These are phyloP conservation scores for Ambrosiella cleistominuta DNA, from an alignment of 2,329 filamentous ascomycete genomes.

Conservation along the genomic window DNA sequence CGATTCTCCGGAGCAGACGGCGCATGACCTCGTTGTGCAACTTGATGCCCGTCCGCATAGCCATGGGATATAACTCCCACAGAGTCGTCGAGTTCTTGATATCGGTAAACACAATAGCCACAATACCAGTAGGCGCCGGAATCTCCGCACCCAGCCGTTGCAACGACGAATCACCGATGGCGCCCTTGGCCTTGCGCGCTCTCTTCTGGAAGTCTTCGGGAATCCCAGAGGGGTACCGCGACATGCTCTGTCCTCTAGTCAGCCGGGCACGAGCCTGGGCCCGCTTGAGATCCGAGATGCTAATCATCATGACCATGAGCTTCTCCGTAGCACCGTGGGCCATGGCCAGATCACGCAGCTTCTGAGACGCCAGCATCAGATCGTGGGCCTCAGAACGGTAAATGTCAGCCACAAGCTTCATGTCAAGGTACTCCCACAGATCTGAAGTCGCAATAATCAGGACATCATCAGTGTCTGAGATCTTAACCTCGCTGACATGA, in stretches of 20 bases:
- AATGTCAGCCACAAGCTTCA: conserved; percentile 81
- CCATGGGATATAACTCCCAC: conserved; percentile 88
- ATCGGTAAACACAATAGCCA: conserved; percentile 92
- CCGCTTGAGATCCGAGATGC: conserved; percentile 77
- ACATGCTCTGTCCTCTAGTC: conserved; percentile 67
- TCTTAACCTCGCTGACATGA: conserved; percentile 57
- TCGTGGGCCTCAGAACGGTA: conserved; percentile 73
- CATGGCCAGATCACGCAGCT: conserved; percentile 84
- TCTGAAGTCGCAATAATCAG: conserved; percentile 81
- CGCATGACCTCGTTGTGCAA: conserved; percentile 96
- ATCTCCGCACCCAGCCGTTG: conserved; percentile 79
- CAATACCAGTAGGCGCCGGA: conserved; percentile 73
- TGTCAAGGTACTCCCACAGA: conserved; percentile 85
- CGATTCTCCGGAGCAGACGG: conserved; percentile 77
- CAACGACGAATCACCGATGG: conserved; percentile 69
- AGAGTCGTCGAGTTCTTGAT: conserved; percentile 96
- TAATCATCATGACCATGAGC: conserved; percentile 98
- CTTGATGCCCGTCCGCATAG: conserved; percentile 93
- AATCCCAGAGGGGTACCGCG: conserved; percentile 54
- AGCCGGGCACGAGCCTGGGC: conserved; percentile 55
- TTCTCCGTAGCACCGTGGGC: conserved; percentile 87
- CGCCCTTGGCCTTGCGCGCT: conserved; percentile 43
- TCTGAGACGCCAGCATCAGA: conserved; percentile 87
- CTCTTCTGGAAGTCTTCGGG: conserved; percentile 56
- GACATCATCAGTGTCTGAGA: conserved; percentile 83